Percentiles rank a stretch among this genome's conserved stretches.
phyloP scores from a whole-genome alignment of 1,284 basidiomycete species.

The Austroboletus novae-zelandiae region DNA sequence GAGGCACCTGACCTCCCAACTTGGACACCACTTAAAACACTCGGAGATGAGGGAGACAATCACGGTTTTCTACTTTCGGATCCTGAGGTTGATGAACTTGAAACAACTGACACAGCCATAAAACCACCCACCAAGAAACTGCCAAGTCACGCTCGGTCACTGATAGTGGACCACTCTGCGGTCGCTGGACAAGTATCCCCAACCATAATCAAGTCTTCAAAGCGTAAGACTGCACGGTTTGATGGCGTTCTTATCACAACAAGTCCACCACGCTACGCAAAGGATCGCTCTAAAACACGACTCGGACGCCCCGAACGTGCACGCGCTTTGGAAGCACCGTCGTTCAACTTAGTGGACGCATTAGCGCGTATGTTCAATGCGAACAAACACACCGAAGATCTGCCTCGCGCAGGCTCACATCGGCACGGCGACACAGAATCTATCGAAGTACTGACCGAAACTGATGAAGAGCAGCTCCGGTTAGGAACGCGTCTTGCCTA shows the following conservation, averaged over 20 bases:
- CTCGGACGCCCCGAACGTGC: not conserved
- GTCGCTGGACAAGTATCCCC: not conserved
- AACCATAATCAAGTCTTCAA: not conserved
- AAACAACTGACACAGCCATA: not conserved
- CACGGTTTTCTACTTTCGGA: slow-evolving; percentile 1
- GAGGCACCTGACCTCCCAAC: slow-evolving; percentile 21
- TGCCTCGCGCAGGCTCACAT: not conserved
- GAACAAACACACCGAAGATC: slow-evolving; percentile 17
- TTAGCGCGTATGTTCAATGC: slow-evolving; percentile 26
- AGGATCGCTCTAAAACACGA: not conserved
- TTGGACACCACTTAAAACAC: slow-evolving; percentile 24
- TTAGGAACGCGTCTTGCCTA: slow-evolving; percentile 17
- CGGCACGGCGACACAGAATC: slow-evolving; percentile 10
- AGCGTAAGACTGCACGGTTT: slow-evolving; percentile 19
- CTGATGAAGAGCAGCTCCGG: slow-evolving; percentile 16
- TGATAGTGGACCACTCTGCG: not conserved
- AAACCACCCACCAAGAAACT: not conserved
- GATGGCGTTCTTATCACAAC: slow-evolving; percentile 21
- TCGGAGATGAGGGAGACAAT: not conserved
- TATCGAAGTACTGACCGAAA: slow-evolving; percentile 18
- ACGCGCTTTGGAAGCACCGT: not conserved
- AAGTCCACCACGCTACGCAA: slow-evolving; percentile 4
- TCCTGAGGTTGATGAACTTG: slow-evolving; percentile 8
- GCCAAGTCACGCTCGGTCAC: not conserved
- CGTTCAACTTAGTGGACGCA: slow-evolving; percentile 25